phyloP scores from a whole-genome alignment of 1,284 basidiomycete genomes.

The Vanrija sp. region DNA sequence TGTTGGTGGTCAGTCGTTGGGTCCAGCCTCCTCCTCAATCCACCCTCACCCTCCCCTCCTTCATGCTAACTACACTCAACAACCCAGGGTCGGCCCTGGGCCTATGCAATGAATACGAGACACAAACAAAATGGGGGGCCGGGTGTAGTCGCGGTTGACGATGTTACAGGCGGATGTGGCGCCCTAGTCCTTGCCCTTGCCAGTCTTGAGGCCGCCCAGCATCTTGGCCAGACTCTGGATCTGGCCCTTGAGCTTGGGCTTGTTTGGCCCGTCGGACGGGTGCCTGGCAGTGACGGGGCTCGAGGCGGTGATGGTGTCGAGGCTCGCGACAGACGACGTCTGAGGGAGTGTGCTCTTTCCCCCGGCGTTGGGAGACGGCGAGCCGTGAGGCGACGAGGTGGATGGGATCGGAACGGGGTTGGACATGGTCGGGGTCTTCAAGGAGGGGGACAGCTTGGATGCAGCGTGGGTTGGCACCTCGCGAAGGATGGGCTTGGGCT shows the following conservation, averaged over 20 bases:
- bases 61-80: neutral
- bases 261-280: conserved; percentile 26
- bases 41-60: neutral
- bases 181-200: conserved; percentile 30
- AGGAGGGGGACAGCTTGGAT: neutral
- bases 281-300: neutral
- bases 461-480: neutral
- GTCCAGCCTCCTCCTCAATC: neutral
- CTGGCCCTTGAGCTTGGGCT: conserved; percentile 47
- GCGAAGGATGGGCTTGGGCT: neutral
- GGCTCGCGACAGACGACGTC: neutral
- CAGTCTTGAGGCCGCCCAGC: conserved; percentile 45
- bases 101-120: too few relatives aligned
- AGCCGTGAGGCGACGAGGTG: too few relatives aligned
- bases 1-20: neutral
- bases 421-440: neutral
- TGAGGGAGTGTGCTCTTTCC: too few relatives aligned
- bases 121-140: too few relatives aligned
- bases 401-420: too few relatives aligned
- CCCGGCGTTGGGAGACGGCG: too few relatives aligned
- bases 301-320: neutral
- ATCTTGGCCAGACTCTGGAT: conserved; percentile 46
- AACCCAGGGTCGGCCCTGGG: too few relatives aligned
- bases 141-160: too few relatives aligned
- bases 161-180: too few relatives aligned